These are phyloP conservation scores for Rhodotorula paludigena DNA, from an alignment of 768 basidiomycete genomes.

Conservation along the genomic window DNA sequence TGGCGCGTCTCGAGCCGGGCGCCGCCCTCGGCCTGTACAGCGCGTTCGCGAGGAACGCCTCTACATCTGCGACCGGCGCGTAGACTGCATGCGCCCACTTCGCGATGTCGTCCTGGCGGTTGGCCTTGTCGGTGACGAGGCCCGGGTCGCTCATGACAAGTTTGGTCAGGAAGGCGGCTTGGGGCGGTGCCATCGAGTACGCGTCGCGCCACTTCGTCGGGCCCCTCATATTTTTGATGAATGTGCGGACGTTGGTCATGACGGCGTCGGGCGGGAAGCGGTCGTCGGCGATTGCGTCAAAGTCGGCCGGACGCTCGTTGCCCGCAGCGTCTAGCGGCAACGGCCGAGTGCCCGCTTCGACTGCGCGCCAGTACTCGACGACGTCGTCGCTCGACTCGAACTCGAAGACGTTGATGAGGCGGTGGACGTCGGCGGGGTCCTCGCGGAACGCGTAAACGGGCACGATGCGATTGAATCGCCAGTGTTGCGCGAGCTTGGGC, in stretches of 20 bases:
- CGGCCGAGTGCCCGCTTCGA: conserved; percentile 46
- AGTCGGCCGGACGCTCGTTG: too few species aligned
- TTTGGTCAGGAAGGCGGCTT: conserved; percentile 61
- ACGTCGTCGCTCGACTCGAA: conserved; percentile 46
- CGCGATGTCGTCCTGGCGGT: conserved; percentile 4
- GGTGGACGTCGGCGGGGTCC: too few species aligned
- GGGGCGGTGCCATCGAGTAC: conserved; percentile 65
- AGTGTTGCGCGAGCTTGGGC: conserved; percentile 10
- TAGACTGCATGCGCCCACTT: conserved; percentile 46
- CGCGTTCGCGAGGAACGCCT: conserved; percentile 50
- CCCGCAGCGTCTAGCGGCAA: too few species aligned
- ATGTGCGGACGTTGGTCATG: rapidly evolving
- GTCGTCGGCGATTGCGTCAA: neutral
- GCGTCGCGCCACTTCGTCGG: conserved; percentile 53
- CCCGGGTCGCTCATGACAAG: conserved; percentile 52
- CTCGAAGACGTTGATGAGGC: conserved; percentile 3
- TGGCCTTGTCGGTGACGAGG: conserved; percentile 50
- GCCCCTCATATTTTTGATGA: too few species aligned
- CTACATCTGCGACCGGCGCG: conserved; percentile 56
- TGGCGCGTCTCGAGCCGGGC: neutral
- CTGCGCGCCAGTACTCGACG: conserved; percentile 57
- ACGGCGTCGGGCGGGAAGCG: neutral
- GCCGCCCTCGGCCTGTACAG: conserved; percentile 46
- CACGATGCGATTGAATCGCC: conserved; percentile 3
- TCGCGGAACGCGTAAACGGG: conserved; percentile 22